A percentile compares a stretch with the other conserved stretches of the same genome.
Conservation (phyloP, 805 yeast genomes). For the Hanseniaspora jakobsenii region DNA sequence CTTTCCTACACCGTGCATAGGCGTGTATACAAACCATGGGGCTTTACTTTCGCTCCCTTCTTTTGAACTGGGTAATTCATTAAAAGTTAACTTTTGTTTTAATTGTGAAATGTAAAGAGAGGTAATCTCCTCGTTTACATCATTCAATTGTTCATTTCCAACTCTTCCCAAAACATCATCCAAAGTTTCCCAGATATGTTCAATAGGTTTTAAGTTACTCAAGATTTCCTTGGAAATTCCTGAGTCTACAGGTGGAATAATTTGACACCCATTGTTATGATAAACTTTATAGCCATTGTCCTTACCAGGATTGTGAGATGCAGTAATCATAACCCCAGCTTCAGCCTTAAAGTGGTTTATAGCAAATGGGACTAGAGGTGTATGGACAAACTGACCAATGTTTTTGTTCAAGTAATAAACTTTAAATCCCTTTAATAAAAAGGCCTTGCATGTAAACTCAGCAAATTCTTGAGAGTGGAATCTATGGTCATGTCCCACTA, state of each 20-base stretch:
- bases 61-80: background rate
- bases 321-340: conserved; percentile 87
- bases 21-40: conserved; percentile 64
- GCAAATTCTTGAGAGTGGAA: conserved; percentile 72
- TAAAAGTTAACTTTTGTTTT: conserved; percentile 26
- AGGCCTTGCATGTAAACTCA: conserved; percentile 61
- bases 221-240: conserved; percentile 57
- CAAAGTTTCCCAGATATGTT: conserved; percentile 26
- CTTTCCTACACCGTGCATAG: conserved; percentile 90
- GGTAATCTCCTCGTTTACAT: conserved; percentile 35
- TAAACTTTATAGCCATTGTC: conserved; percentile 94
- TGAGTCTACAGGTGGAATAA: conserved; percentile 79
- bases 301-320: conserved; percentile 72
- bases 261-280: conserved; percentile 89
- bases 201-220: conserved; percentile 42
- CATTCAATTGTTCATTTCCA: conserved; percentile 18
- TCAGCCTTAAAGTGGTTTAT: conserved; percentile 51
- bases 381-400: conserved; percentile 41
- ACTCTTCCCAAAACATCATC: conserved; percentile 26
- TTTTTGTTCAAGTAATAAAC: conserved; percentile 48
- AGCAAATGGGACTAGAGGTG: conserved; percentile 87
- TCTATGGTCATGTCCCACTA: conserved; percentile 87
- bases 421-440: conserved; percentile 51
- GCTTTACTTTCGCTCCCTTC: background rate
- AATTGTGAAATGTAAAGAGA: conserved; percentile 32